Evolutionary conservation across 169 alveolate species (phyloP).

Genomic region (Blepharisma undulans): DNA sequence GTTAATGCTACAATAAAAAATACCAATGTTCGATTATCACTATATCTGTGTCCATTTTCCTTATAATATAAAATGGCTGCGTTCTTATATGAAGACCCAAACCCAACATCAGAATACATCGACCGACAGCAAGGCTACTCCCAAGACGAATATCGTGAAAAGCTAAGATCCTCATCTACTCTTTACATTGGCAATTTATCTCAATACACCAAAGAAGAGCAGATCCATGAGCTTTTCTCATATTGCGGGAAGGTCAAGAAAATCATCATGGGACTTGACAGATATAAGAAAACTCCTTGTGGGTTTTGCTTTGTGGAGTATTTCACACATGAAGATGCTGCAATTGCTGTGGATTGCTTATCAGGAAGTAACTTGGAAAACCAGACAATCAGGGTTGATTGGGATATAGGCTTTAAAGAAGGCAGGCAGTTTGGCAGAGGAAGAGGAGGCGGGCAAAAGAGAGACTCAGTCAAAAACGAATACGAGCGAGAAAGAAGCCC

Average conservation of each 20-base stretch:
- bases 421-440: constrained; percentile 89
- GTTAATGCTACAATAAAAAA: neutral
- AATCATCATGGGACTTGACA: constrained; percentile 91
- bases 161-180: constrained; percentile 80
- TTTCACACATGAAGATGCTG: constrained; percentile 83
- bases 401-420: constrained; percentile 83
- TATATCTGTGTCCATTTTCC: neutral
- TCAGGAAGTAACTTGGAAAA: constrained; percentile 65
- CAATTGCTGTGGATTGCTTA: constrained; percentile 73
- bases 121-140: constrained; percentile 55
- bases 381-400: constrained; percentile 83
- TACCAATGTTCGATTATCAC: neutral
- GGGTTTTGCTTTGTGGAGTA: constrained; percentile 93
- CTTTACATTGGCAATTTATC: constrained; percentile 93
- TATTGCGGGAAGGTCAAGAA: constrained; percentile 87
- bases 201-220: constrained; percentile 87
- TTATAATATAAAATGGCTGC: constrained; percentile 49
- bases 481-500: constrained; percentile 54
- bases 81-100: constrained; percentile 45
- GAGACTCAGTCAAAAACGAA: constrained; percentile 77
- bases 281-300: constrained; percentile 85
- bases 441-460: constrained; percentile 76
- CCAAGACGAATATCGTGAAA: constrained; percentile 78
- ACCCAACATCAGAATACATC: constrained; percentile 50
- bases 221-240: constrained; percentile 85